Base-by-base conservation (phyloP, 2,329 filamentous ascomycete genomes). In the Pestalotiopsis sp. region DNA sequence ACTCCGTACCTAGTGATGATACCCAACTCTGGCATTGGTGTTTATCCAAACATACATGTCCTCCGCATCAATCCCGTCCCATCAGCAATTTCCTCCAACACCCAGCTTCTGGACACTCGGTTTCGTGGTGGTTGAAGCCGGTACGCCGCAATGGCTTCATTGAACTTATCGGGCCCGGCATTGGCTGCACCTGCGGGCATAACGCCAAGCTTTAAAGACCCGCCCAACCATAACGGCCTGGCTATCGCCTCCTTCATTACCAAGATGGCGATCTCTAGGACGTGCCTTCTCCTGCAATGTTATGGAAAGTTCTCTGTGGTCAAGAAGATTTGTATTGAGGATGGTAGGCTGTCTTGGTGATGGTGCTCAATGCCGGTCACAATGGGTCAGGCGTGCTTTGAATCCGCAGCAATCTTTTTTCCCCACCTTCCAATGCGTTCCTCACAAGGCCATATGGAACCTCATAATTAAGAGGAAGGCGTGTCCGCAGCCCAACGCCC, bases 371-470 rank as follows among this genome's bases (percentile, higher is more conserved):
- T 65, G 56, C 27, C 45, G 45, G 41, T 76, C 49, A 64, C 73
- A 11, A 56, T 25, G n/a, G 25, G 74, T 36, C 73, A 75, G 41
- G 56, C 65, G 20, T 27, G 67, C 1, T 72, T 73, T 25, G 71
- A 68, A 27, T 31, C 72, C 3, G 60, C 63, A 1, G 63, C 49
- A n/a, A 41, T 72, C n/a, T 58, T 61, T 75, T 38, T 38, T 70
- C 4, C 56, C 70, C 12, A 70, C 71, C 23, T 61, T 75, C 20
- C 66, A 69, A 17, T 76, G 74, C 67, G 65, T 60, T 4, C 75
- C 75, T 11, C 45, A 66, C 13, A 45, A 71, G 12, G 71, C 71
- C 13, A 73, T 70, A 25, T 74, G 74, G 73, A 67, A 74, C 20
- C 66, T 70, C 17, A 71, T 66, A n/a, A 57, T 76, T n/a, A 62